Evolutionary conservation across 176 grass and related monocot genomes (phyloP), one percentile per base, ranked within the genome.

Genomic region (Puya raimondii): DNA sequence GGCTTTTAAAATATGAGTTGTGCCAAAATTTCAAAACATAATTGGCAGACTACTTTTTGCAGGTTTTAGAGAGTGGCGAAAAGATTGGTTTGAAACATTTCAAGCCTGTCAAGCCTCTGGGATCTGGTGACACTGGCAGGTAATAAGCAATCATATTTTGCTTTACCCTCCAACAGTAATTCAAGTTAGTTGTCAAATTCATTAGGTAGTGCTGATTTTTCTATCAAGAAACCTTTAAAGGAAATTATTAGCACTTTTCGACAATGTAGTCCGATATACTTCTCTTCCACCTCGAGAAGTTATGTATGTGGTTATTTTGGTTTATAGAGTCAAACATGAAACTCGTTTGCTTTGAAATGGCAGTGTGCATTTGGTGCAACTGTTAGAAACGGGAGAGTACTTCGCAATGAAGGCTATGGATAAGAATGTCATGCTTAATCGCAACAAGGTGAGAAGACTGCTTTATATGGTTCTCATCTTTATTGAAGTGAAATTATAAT

Each of bases 391-490:
- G 56, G 84, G 88, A 52, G 80, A 85, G 82, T 82, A 87, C 51
- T 96, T 87, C 85, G 93, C 93, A 58, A 92, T 96, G 93, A 96
- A 96, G 76, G 76, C 84, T 67, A 96, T 96, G 93, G 86, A 96
- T 77, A 92, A 96, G 85, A 90, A 22, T 48, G 33, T 77, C 51
- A 96, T 96, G 86, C 81, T 96, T 82, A 92, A 92, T 23, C 93
- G 93, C 50, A 96, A 92, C 75, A 96, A 96, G 92, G 88, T 96
- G 59, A 70, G 53, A 53, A 50, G 17, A 20, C 49, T 76, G 42
- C 65, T 65, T 57, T 61, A 49, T 64, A 71, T 71, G 69, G 12
- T 25, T 54, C 25, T 25, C 27, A 53, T 71, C 2, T 23, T 1
- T 16, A 54, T 10, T 26, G 71, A 71, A 71, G 48, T 56, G 12